Evolutionary conservation across 805 yeast genomes (phyloP), one percentile per base, ranked within the genome.

Genomic region (Yamadazyma akitaensis): DNA sequence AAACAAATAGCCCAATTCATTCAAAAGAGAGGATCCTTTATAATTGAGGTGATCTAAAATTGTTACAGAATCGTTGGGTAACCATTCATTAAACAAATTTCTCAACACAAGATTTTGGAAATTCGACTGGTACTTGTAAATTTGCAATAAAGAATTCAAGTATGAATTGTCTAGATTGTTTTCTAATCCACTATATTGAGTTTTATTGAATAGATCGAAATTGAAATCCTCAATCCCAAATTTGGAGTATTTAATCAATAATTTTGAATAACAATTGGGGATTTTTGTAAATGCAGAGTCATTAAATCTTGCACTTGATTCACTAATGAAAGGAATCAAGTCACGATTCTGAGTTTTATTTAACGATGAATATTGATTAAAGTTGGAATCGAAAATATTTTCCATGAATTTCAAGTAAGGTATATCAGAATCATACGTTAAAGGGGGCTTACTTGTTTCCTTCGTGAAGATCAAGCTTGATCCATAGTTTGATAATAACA

Each of bases 161-260:
- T 85, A 80, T 0, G 94, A 77, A 55, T 87, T 88, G 43, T 85
- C 88, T 10, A 85, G 76, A 58, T 90, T 94, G 9, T 90, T 84
- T 62, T 94, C 98, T n/a, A 92, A 71, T 0, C 98, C 97, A 1
- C 97, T 80, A 42, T 53, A 61, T 1, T 59, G 51, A 0, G 97
- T 86, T 34, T 74, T 73, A 60, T 92, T 92, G 70, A 85, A 92
- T 56, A 82, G 85, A 44, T 79, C 83, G 61, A 94, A 92, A 67
- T 92, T 97, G 66, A 94, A 94, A 63, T 90, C 97, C 55, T 85
- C 89, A 26, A 94, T 90, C 24, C 99, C 99, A 64, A 89, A 92
- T 56, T 80, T 84, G 47, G 95, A 86, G 63, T 91, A 92, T 36
- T 84, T 77, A 44, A 92, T 87, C 49, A 84, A 86, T 39, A 88